Conservation (phyloP, 148 eudicot species). For the Spergularia bocconei region DNA sequence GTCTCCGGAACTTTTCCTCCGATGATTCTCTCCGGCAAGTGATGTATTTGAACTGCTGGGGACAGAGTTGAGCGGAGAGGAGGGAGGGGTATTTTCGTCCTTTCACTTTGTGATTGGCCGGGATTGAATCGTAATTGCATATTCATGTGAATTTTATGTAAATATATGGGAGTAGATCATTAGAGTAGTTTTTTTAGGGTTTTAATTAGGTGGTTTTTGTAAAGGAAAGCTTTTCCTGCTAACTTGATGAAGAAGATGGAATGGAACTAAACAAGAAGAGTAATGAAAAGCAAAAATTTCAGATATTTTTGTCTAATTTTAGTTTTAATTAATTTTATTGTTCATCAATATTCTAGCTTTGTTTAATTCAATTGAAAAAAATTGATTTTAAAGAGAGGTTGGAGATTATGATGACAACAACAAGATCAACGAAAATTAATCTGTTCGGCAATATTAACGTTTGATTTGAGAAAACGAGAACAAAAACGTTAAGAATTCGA, state of each 20-base stretch:
- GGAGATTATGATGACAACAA: no score
- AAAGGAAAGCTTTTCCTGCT: neutral
- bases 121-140: neutral
- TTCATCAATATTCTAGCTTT: neutral
- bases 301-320: neutral
- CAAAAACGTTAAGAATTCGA: no score
- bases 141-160: neutral
- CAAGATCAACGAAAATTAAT: no score
- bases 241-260: neutral
- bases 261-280: neutral
- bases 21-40: constrained; percentile 61
- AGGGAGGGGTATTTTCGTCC: constrained; percentile 4
- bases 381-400: neutral
- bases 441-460: no score
- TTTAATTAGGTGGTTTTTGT: neutral
- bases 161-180: neutral
- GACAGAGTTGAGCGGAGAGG: constrained; percentile 36
- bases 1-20: constrained; percentile 23
- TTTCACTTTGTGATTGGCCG: neutral
- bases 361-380: neutral
- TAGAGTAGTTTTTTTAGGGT: neutral
- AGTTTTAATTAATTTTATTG: neutral
- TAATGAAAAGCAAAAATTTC: neutral
- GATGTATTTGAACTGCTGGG: constrained; percentile 71
- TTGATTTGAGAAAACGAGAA: no score